These are phyloP conservation scores for Sphenostylis stenocarpa DNA, from an alignment of 306 rosid genomes.

Conservation along the genomic window DNA sequence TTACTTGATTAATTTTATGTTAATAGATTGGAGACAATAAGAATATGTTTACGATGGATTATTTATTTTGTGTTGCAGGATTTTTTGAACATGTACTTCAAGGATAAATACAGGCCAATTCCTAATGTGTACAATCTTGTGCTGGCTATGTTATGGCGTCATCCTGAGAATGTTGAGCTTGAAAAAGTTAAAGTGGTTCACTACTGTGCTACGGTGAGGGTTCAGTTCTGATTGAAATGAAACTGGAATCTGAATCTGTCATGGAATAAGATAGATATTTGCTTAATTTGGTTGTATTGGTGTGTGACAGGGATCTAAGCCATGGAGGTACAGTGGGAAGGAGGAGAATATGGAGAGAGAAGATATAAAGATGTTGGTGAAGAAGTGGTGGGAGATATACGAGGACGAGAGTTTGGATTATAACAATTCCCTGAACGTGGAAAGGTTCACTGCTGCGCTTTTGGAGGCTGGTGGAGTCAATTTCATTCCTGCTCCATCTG, in stretches of 20 bases:
- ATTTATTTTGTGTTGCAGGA: conserved; percentile 42
- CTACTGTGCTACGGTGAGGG: conserved; percentile 79
- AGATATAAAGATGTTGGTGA: conserved; percentile 76
- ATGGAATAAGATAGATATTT: not conserved
- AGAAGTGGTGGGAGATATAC: conserved; percentile 82
- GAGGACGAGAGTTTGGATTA: conserved; percentile 71
- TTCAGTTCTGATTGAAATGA: not conserved
- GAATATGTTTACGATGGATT: not conserved
- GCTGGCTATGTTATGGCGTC: conserved; percentile 88
- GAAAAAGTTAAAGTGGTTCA: conserved; percentile 78
- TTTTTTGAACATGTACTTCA: conserved; percentile 68
- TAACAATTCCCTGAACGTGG: conserved; percentile 15
- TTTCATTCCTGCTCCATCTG: conserved; percentile 47
- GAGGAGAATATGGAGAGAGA: conserved; percentile 82
- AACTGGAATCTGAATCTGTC: not conserved
- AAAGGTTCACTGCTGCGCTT: conserved; percentile 31
- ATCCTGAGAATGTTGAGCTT: conserved; percentile 68
- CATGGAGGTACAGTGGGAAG: conserved; percentile 82
- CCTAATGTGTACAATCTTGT: conserved; percentile 65
- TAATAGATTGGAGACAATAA: not conserved
- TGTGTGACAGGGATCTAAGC: conserved; percentile 72
- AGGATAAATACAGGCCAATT: conserved; percentile 57
- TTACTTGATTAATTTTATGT: not conserved
- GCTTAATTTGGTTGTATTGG: not conserved
- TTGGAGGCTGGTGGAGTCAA: conserved; percentile 34